A percentile compares a stretch with the other conserved stretches of the same genome.
phyloP scores from a whole-genome alignment of 1,284 basidiomycete species.

The Sporisorium scitamineum region DNA sequence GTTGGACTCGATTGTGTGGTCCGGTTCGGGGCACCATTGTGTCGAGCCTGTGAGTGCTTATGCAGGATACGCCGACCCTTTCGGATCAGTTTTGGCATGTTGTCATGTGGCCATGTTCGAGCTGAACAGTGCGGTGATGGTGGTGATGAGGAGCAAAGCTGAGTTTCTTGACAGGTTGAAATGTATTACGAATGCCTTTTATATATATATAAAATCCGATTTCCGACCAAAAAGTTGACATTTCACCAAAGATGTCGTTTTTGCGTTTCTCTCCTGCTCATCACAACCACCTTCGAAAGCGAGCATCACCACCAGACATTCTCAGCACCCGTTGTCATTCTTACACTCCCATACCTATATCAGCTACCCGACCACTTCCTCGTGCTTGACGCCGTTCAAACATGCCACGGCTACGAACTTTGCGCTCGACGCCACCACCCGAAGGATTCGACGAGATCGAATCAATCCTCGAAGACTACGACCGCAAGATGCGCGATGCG shows the following conservation, averaged over 20 bases:
- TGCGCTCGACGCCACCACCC: constrained; percentile 92
- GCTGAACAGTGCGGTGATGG: background rate
- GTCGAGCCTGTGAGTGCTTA: constrained; percentile 24
- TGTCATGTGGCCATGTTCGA: constrained; percentile 12
- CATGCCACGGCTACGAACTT: constrained; percentile 96
- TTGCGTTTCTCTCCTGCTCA: background rate
- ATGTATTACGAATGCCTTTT: constrained; percentile 19
- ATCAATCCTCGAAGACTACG: constrained; percentile 66
- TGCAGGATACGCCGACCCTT: constrained; percentile 50
- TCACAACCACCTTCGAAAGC: background rate
- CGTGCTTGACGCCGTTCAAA: too few relatives aligned
- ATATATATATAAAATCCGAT: background rate
- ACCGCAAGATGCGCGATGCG: constrained; percentile 67
- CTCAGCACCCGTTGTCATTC: background rate
- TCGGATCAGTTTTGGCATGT: constrained; percentile 48
- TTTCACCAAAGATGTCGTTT: constrained; percentile 1
- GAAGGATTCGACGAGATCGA: constrained; percentile 98
- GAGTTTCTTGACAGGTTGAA: constrained; percentile 17
- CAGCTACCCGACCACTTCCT: too few relatives aligned
- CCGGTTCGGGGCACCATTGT: constrained; percentile 6
- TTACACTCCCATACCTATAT: background rate
- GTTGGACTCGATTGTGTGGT: background rate
- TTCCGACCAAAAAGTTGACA: constrained; percentile 3
- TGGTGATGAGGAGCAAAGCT: constrained; percentile 4
- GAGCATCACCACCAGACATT: background rate